Percentiles rank a stretch among this genome's conserved stretches.
These are phyloP conservation scores for Schizophyllum amplum DNA, from an alignment of 1,284 basidiomycete genomes.

Conservation along the genomic window DNA sequence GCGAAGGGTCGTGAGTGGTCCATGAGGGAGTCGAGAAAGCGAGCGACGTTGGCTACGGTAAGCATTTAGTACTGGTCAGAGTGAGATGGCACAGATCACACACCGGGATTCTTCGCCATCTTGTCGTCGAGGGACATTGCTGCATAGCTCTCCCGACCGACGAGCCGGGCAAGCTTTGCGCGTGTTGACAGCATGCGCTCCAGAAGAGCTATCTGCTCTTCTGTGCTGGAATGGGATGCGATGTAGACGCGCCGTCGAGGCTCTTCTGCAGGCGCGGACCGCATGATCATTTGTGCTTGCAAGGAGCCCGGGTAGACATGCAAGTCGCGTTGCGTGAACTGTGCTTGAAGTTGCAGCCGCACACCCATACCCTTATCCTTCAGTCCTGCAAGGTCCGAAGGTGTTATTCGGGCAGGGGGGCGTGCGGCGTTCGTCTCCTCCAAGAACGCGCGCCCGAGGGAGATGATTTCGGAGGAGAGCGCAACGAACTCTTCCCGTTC, in stretches of 20 bases:
- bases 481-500: conserved; percentile 81
- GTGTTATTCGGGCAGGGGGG: conserved; percentile 57
- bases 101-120: conserved; percentile 88
- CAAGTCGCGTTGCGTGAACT: conserved; percentile 62
- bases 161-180: conserved; percentile 71
- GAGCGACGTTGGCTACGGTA: conserved; percentile 68
- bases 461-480: conserved; percentile 87
- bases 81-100: conserved; percentile 15
- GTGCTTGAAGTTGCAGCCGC: conserved; percentile 62
- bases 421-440: conserved; percentile 54
- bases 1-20: conserved; percentile 73
- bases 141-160: conserved; percentile 78
- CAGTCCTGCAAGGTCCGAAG: conserved; percentile 56
- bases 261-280: conserved; percentile 76
- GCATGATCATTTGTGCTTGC: conserved; percentile 90
- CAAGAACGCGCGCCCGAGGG: conserved; percentile 83
- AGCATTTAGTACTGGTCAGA: conserved; percentile 8
- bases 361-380: conserved; percentile 66
- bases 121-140: conserved; percentile 85
- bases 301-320: conserved; percentile 77
- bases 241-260: conserved; percentile 76
- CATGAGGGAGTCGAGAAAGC: conserved; percentile 76
- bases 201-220: conserved; percentile 62
- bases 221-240: conserved; percentile 63
- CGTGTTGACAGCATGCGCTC: conserved; percentile 73